phyloP scores from a whole-genome alignment of 2,329 filamentous ascomycete genomes.

The Botrytis porri region DNA sequence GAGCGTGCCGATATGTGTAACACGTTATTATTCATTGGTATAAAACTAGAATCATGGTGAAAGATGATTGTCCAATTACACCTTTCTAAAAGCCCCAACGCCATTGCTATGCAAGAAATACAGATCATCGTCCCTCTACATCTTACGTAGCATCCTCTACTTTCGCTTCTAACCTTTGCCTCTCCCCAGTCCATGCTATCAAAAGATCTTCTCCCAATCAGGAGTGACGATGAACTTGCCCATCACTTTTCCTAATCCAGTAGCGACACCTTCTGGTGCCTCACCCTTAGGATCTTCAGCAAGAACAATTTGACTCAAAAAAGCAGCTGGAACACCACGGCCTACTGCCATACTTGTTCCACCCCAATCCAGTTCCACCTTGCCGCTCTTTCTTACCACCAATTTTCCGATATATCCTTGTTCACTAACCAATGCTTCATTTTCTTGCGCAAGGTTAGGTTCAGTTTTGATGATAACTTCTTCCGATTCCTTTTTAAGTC shows the following conservation, averaged over 20 bases:
- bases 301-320: constrained; percentile 57
- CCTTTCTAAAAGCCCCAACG: constrained; percentile 7
- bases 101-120: constrained; percentile 19
- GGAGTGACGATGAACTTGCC: constrained; percentile 60
- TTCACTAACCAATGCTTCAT: constrained; percentile 38
- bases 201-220: constrained; percentile 50
- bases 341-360: constrained; percentile 53
- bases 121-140: neutral
- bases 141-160: neutral
- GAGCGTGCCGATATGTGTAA: neutral
- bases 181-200: constrained; percentile 35
- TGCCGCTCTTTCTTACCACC: constrained; percentile 59
- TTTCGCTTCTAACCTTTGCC: neutral
- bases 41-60: constrained; percentile 9
- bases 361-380: constrained; percentile 61
- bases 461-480: constrained; percentile 24
- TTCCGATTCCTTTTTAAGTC: constrained; percentile 28
- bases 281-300: constrained; percentile 39
- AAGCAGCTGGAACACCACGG: constrained; percentile 52
- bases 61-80: constrained; percentile 10
- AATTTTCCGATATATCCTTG: constrained; percentile 61
- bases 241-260: constrained; percentile 62
- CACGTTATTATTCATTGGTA: neutral
- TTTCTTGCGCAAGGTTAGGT: neutral
- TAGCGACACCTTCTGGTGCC: constrained; percentile 48